Conservation (phyloP, 306 rosid genomes). For the Trifolium dubium region DNA sequence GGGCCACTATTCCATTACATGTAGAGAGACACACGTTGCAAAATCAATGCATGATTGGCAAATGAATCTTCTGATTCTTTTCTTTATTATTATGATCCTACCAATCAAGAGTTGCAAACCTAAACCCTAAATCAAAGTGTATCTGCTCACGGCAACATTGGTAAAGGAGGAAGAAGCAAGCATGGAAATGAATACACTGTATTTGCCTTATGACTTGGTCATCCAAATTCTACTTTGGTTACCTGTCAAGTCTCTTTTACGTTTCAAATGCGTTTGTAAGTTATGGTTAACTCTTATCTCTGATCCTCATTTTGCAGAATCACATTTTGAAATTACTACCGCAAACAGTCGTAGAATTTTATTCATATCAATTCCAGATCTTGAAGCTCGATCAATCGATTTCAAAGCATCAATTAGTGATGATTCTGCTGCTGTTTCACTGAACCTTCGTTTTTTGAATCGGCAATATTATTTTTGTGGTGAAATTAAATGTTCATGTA, state of each 20-base stretch:
- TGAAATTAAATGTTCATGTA: neutral
- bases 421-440: neutral
- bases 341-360: neutral
- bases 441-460: neutral
- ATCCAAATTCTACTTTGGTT: neutral
- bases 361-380: neutral
- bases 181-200: neutral
- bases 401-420: neutral
- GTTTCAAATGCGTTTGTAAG: neutral
- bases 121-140: too few species aligned
- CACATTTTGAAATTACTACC: neutral
- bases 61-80: too few species aligned
- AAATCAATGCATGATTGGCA: too few species aligned
- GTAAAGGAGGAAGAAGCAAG: too few species aligned
- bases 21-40: too few species aligned
- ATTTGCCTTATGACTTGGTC: neutral
- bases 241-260: neutral
- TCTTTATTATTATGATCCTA: too few species aligned
- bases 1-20: too few species aligned
- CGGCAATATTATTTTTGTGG: neutral
- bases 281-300: constrained; percentile 4
- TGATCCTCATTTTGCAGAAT: neutral
- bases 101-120: too few species aligned
- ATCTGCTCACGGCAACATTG: too few species aligned
- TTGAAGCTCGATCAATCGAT: neutral